phyloP scores from a whole-genome alignment of 352 stramenopile species.

The Lagenidium sp. region DNA sequence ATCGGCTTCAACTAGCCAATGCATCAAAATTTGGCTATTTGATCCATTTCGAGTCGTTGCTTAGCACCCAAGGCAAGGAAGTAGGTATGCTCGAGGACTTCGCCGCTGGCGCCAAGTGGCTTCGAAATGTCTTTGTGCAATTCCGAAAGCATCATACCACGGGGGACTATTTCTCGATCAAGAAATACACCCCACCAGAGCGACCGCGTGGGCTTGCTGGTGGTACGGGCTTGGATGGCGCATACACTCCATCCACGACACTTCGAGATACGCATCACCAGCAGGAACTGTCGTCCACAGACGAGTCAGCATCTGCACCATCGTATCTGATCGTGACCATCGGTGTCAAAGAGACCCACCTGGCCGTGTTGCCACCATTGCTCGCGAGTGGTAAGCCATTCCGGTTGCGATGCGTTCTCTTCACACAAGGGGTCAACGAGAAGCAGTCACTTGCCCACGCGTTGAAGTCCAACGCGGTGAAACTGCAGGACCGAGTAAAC shows the following conservation, averaged over 20 bases:
- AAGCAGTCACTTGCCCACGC: slow-evolving; percentile 79
- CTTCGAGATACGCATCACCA: too few species aligned
- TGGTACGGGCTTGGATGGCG: slow-evolving; percentile 9
- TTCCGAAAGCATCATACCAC: slow-evolving; percentile 41
- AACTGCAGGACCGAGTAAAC: slow-evolving; percentile 74
- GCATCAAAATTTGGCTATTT: slow-evolving; percentile 52
- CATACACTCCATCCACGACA: slow-evolving; percentile 3
- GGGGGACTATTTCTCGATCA: slow-evolving; percentile 42
- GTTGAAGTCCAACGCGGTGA: slow-evolving; percentile 64
- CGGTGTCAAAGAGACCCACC: slow-evolving; percentile 37
- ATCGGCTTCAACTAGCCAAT: slow-evolving; percentile 46
- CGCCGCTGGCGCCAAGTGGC: slow-evolving; percentile 68
- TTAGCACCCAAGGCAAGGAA: slow-evolving; percentile 92
- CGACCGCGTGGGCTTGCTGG: slow-evolving; percentile 11
- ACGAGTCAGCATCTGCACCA: not conserved
- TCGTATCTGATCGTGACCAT: slow-evolving; percentile 48
- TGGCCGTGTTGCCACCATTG: slow-evolving; percentile 34
- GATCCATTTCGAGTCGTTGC: slow-evolving; percentile 76
- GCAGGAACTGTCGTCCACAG: not conserved
- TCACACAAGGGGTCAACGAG: slow-evolving; percentile 79
- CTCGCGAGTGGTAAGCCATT: slow-evolving; percentile 39
- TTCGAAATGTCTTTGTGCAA: slow-evolving; percentile 71
- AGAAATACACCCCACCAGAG: slow-evolving; percentile 40
- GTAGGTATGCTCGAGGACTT: slow-evolving; percentile 93
- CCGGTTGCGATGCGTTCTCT: slow-evolving; percentile 57